Evolutionary conservation across 23 red algal species (phyloP), one percentile per base, ranked within the genome.

Genomic region (Gracilaria gracilis): DNA sequence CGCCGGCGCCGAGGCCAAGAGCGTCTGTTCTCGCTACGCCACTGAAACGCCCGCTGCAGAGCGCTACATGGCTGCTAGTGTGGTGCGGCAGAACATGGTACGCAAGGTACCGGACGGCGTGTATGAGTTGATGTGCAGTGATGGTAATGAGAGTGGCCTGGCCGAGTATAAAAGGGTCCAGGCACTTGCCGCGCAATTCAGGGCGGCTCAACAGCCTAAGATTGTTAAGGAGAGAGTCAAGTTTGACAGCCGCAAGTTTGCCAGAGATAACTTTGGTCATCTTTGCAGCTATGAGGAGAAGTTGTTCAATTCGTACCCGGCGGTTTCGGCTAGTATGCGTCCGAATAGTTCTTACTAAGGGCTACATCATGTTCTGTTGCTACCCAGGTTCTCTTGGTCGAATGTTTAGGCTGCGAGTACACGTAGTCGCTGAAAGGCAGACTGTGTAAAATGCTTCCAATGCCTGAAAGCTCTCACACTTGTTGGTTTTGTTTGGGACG

Each of bases 251-350:
- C 19, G 46, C 33, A 79, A 79, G 84, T 87, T 79, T 61, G 84
- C 75, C 12, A 49, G 91, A 0, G 46, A 82, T 15, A 72, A 67
- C 67, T 94, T 58, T 39, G 91, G 75, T 31, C 91, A 94, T 39
- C 69, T 51, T 23, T 94, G 91, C 82, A 55, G 39, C 31, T 88
- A 94, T 74, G 91, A 94, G 40, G 91, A 94, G 35, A 59, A 64
- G 15, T 11, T 86, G 27, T 94, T 94, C 31, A 83, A 77, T 31
- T 57, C 57, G 27, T 94, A 80, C 23, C 82, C 91, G 0, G 91
- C 82, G 11, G 65, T 86, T 20, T 23, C 91, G 20, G 66, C 82
- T 54, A 67, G 75, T 27, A 94, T 94, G 91, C 91, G 91, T 13
- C 62, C 62, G 12, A 67, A 35, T 67, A 67, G 27, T 36, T 67